Evolutionary conservation across 1,284 basidiomycete species (phyloP), one percentile per base, ranked within the genome.

Genomic region (Rhizopogon parksii): DNA sequence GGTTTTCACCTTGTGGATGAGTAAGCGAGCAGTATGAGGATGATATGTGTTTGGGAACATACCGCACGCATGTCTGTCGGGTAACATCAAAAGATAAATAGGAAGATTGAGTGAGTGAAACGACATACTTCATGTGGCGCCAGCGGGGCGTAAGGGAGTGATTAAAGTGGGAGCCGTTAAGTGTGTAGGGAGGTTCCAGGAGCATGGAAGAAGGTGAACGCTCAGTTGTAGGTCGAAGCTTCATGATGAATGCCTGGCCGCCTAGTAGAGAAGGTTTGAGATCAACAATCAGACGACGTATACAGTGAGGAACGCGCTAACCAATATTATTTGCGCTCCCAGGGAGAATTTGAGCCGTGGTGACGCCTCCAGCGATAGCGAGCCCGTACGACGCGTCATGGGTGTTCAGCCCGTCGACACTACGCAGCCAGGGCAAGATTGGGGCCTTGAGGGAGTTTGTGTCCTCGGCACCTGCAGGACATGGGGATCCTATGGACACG

Each of bases 201-300:
- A 85, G 64, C 78, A 83, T 83, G 1, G 82, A 79, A 3, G 72
- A 74, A 2, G 81, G 71, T 0, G 82, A 79, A 14, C 75, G 71
- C 55, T 83, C 79, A 36, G 61, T 61, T 1, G 82, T 82, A 54
- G 72, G 72, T 6, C 85, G 73, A 30, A 85, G 70, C 62, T 89
- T 89, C 56, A 88, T 74, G 47, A 82, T 70, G 59, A 83, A 85
- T 0, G 82, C 81, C 61, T 89, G 83, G 0, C 85, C 83, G 51
- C 79, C 82, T 83, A 48, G 2, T 53, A 47, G 42, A 49, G 36
- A 5, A 17, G 15, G 11, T 30, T 15, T 49, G 17, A 19, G n/a
- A 47, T 19, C 6, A 24, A 6, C 27, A 3, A 17, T 25, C 1
- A 4, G 34, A 35, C 30, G 6, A 27, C 34, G 34, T 15, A 35